These are phyloP conservation scores for Citrus glauca DNA, from an alignment of 345 rosid genomes.

Conservation along the genomic window DNA sequence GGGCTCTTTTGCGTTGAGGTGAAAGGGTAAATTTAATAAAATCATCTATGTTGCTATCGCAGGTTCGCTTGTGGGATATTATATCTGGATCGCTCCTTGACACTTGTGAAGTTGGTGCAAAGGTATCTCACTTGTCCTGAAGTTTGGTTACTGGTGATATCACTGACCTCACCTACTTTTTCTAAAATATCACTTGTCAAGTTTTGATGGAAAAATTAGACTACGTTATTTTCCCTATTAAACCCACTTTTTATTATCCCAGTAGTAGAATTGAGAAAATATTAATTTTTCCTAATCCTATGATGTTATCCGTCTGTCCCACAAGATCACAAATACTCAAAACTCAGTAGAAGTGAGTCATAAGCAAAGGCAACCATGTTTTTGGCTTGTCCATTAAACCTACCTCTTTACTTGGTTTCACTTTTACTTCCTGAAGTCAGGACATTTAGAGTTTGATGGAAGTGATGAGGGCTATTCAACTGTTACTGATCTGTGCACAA, in stretches of 20 bases:
- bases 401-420: constrained; percentile 4
- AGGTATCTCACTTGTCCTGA: constrained; percentile 41
- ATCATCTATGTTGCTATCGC: constrained; percentile 16
- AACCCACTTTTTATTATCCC: neutral
- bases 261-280: neutral
- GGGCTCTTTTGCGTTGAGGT: constrained; percentile 8
- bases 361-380: neutral
- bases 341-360: neutral
- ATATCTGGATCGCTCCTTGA: constrained; percentile 76
- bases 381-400: neutral
- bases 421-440: constrained; percentile 49
- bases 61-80: constrained; percentile 95
- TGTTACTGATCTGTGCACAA: constrained; percentile 61
- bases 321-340: neutral
- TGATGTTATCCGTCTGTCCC: neutral
- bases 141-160: constrained; percentile 1
- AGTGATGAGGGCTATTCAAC: constrained; percentile 42
- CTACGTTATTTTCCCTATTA: neutral
- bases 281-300: neutral
- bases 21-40: neutral
- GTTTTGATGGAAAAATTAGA: neutral
- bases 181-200: neutral
- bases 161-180: neutral
- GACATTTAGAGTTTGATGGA: constrained; percentile 35
- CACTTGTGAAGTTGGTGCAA: constrained; percentile 64